Conservation (phyloP, 257 asterid species). For the Gentiana dahurica region DNA sequence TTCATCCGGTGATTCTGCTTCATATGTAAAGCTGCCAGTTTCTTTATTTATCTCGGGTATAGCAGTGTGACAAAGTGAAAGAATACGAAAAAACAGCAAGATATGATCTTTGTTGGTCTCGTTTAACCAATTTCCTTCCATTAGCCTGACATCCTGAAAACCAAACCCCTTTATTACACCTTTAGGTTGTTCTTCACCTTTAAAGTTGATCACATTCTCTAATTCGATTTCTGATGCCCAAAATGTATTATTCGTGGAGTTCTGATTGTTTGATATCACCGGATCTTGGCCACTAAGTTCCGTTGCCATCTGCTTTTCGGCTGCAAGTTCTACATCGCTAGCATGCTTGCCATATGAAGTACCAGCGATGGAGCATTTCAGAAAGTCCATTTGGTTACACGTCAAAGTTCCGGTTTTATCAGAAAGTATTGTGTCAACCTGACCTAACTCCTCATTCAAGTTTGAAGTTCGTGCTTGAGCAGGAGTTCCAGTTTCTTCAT, state of each 20-base stretch:
- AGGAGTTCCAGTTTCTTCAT: constrained; percentile 87
- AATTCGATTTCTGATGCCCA: constrained; percentile 52
- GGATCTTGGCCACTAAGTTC: constrained; percentile 53
- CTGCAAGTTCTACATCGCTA: constrained; percentile 93
- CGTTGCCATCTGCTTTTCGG: constrained; percentile 82
- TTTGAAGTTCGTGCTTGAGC: constrained; percentile 95
- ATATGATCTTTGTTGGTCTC: constrained; percentile 54
- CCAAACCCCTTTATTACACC: constrained; percentile 70
- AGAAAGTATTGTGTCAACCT: constrained; percentile 81
- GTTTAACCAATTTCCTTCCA: constrained; percentile 74
- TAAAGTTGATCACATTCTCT: constrained; percentile 54
- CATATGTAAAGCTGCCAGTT: constrained; percentile 59
- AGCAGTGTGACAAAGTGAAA: constrained; percentile 82
- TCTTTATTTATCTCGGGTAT: constrained; percentile 80
- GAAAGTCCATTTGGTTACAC: constrained; percentile 96
- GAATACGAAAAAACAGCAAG: constrained; percentile 69
- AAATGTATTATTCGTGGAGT: constrained; percentile 14
- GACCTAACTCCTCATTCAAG: constrained; percentile 90
- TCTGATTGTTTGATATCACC: constrained; percentile 25
- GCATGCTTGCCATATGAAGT: constrained; percentile 59
- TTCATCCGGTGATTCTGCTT: constrained; percentile 97
- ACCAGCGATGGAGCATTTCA: constrained; percentile 94
- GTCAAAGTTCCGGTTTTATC: constrained; percentile 97
- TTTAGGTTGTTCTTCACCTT: constrained; percentile 35
- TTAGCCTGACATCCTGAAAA: constrained; percentile 76